Base-by-base conservation (phyloP, 2,329 filamentous ascomycete species). In the Pseudocercospora cruenta region DNA sequence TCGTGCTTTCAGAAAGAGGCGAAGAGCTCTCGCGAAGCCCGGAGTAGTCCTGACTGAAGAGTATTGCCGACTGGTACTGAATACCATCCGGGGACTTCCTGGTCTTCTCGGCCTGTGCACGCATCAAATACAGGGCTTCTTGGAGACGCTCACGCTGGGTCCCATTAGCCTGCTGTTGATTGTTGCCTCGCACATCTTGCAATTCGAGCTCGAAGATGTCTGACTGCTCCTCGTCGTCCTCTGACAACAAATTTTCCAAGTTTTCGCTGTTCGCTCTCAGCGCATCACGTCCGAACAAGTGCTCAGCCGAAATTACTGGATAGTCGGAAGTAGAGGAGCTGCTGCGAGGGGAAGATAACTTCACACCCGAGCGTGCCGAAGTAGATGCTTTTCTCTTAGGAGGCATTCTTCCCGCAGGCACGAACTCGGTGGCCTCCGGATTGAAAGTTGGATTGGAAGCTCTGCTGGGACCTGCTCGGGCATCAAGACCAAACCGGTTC, bases 361-460 rank as follows among this genome's bases (percentile, higher is more conserved):
- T 58, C 45, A 53, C 57, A 36, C 61, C 67, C 24, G 70, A 58
- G 47, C 64, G 63, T 51, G 66, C 67, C 19, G 66, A 70, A 0
- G 71, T 70, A 3, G 72, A 71, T 16, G 73, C 73, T 64, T 74
- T 74, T 64, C 73, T 72, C 72, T 75, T 75, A 68, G 70, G 60
- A 51, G 72, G 66, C 68, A 64, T 68, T 39, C 58, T 68, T 31
- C 49, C 61, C n/a, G 58, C 28, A 21, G 72, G 72, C 26, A 70
- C 66, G 63, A 73, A 73, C n/a, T 72, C 68, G 28, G 60, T 14
- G 14, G 71, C 72, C 47, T 69, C 58, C 10, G 72, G 69, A 49
- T 74, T 73, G 61, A 74, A 70, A 28, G 14, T 47, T 8, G 49
- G 24, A 10, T 21, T 43, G 5, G 45, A 33, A 24, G 24, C 14